phyloP scores from a whole-genome alignment of 306 rosid genomes.

The Trifolium pratense region DNA sequence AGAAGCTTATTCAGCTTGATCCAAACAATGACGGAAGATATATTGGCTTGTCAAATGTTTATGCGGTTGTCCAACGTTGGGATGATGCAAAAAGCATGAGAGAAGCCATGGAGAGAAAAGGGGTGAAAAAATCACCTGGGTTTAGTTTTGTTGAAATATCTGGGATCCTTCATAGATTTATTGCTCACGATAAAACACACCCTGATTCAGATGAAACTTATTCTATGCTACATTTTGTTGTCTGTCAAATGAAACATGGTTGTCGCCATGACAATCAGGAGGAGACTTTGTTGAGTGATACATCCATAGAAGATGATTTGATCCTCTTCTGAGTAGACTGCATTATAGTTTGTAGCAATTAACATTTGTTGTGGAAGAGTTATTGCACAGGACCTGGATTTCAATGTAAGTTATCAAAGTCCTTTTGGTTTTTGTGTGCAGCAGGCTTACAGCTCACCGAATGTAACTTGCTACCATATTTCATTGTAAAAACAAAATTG shows the following conservation, averaged over 20 bases:
- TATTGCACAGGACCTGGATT: slow-evolving; percentile 23
- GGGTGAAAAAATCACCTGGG: slow-evolving; percentile 78
- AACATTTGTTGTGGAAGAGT: slow-evolving; percentile 26
- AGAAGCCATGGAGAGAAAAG: slow-evolving; percentile 74
- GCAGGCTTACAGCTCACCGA: background rate
- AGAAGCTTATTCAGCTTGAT: slow-evolving; percentile 75
- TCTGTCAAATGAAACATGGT: slow-evolving; percentile 63
- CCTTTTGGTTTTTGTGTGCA: slow-evolving; percentile 17
- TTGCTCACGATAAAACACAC: slow-evolving; percentile 77
- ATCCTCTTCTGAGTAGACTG: slow-evolving; percentile 33
- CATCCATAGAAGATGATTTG: slow-evolving; percentile 40
- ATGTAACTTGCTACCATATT: background rate
- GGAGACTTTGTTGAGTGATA: slow-evolving; percentile 33
- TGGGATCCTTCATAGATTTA: slow-evolving; percentile 68
- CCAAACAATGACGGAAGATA: slow-evolving; percentile 84
- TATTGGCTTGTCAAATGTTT: slow-evolving; percentile 72
- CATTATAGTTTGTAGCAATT: slow-evolving; percentile 29
- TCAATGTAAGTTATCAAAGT: slow-evolving; percentile 19
- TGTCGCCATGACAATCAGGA: slow-evolving; percentile 47
- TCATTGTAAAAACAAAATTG: background rate
- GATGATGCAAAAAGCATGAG: slow-evolving; percentile 72
- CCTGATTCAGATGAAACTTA: slow-evolving; percentile 60
- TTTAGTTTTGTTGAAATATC: slow-evolving; percentile 69
- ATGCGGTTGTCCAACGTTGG: slow-evolving; percentile 69
- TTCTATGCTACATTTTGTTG: slow-evolving; percentile 56